Percentiles rank a stretch among this genome's conserved stretches.
Conservation (phyloP, 1,284 basidiomycete genomes). For the Lentinula novae-zelandiae region DNA sequence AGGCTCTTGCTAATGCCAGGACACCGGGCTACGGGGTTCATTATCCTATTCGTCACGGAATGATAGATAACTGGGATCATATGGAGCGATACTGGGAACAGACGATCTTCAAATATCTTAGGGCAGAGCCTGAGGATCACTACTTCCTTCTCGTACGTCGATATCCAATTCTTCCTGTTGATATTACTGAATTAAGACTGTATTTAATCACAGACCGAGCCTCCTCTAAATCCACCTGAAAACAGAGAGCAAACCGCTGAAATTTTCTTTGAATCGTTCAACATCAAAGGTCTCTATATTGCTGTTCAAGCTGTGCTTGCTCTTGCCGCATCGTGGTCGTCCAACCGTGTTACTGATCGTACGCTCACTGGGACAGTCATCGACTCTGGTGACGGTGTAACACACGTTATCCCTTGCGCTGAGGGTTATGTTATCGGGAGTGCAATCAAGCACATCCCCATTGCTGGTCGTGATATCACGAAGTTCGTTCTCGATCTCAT, state of each 20-base stretch:
- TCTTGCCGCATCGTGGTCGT: constrained; percentile 96
- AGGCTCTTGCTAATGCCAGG: constrained; percentile 93
- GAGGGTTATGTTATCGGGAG: constrained; percentile 99
- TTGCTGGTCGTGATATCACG: constrained; percentile 96
- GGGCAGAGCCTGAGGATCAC: constrained; percentile 98
- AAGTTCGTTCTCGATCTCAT: constrained; percentile 97
- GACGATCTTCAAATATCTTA: constrained; percentile 99
- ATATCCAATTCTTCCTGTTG: no score
- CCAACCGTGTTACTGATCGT: constrained; percentile 87
- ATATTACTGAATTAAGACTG: not conserved
- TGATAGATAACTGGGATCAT: constrained; percentile 99
- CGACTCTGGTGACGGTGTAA: constrained; percentile 98
- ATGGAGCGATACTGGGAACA: constrained; percentile 99
- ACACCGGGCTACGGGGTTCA: constrained; percentile 88
- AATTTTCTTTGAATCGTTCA: constrained; percentile 99
- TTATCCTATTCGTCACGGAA: constrained; percentile 96
- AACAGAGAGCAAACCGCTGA: constrained; percentile 99
- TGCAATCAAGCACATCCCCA: constrained; percentile 98
- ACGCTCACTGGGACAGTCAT: constrained; percentile 98
- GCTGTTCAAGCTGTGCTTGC: constrained; percentile 99
- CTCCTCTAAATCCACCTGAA: constrained; percentile 96
- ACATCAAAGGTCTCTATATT: constrained; percentile 97
- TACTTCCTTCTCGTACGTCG: constrained; percentile 88
- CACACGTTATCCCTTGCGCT: constrained; percentile 94
- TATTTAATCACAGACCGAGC: constrained; percentile 74